These are phyloP conservation scores for Fusarium staphyleae DNA, from an alignment of 2,329 filamentous ascomycete species.

Conservation along the genomic window DNA sequence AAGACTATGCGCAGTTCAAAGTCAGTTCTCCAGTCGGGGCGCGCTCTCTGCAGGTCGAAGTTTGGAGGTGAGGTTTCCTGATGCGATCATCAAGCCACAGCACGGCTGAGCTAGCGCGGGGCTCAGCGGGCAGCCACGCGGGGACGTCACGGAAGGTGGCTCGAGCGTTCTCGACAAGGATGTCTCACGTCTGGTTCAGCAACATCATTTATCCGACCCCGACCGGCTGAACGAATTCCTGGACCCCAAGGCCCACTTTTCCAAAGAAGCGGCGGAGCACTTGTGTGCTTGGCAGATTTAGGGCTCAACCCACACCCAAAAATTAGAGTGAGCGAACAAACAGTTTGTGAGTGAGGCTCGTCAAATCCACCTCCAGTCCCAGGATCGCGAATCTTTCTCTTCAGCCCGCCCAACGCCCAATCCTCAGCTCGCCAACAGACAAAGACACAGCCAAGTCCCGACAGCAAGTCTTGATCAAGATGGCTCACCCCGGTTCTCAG, in stretches of 20 bases:
- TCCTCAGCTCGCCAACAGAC: slow-evolving; percentile 48
- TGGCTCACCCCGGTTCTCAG: slow-evolving; percentile 68
- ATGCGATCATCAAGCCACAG: slow-evolving; percentile 14
- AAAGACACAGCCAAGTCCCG: slow-evolving; percentile 40
- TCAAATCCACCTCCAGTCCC: slow-evolving; percentile 40
- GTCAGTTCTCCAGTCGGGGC: neutral
- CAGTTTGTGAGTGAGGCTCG: slow-evolving; percentile 36
- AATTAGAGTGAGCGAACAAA: slow-evolving; percentile 35
- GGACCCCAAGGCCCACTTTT: slow-evolving; percentile 5
- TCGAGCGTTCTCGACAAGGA: slow-evolving; percentile 20
- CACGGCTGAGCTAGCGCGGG: slow-evolving; percentile 13
- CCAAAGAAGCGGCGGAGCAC: neutral
- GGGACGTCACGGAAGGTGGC: slow-evolving; percentile 37
- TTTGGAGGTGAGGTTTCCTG: slow-evolving; percentile 10
- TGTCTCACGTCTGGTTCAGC: neutral
- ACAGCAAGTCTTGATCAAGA: slow-evolving; percentile 51
- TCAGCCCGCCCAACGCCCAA: slow-evolving; percentile 44
- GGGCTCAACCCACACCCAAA: slow-evolving; percentile 48
- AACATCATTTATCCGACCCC: slow-evolving; percentile 31
- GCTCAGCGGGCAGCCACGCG: slow-evolving; percentile 19
- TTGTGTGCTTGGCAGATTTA: slow-evolving; percentile 37
- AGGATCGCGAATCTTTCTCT: slow-evolving; percentile 44
- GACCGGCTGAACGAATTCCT: neutral
- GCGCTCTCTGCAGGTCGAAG: neutral
- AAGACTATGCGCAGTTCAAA: neutral